Evolutionary conservation across 352 stramenopile species (phyloP).

Genomic region (Elongisporangium anandrum): DNA sequence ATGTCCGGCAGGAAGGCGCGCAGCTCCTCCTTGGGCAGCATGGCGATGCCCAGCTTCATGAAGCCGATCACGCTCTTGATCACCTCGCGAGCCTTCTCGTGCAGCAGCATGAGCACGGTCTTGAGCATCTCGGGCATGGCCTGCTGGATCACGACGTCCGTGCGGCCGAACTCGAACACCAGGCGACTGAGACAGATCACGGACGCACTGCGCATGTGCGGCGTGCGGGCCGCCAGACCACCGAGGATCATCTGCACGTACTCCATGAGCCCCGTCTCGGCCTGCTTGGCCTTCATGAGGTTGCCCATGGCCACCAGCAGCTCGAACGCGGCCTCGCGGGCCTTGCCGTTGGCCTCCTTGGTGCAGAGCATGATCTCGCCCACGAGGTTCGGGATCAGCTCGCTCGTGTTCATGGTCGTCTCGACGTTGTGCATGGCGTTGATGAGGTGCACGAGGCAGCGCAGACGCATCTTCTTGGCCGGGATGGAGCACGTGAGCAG

Average conservation of each 20-base stretch:
- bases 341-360: constrained; percentile 96
- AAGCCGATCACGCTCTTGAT: constrained; percentile 96
- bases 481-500: constrained; percentile 94
- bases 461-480: constrained; percentile 94
- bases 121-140: constrained; percentile 89
- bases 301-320: constrained; percentile 82
- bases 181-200: constrained; percentile 93
- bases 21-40: constrained; percentile 86
- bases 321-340: constrained; percentile 83
- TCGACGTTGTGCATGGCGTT: constrained; percentile 66
- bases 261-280: constrained; percentile 72
- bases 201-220: constrained; percentile 95
- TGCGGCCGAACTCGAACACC: constrained; percentile 92
- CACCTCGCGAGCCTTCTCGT: constrained; percentile 94
- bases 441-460: constrained; percentile 84
- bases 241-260: constrained; percentile 93
- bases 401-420: constrained; percentile 46
- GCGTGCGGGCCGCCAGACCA: constrained; percentile 88
- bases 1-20: constrained; percentile 89
- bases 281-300: constrained; percentile 59
- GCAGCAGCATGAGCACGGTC: constrained; percentile 90
- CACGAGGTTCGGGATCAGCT: constrained; percentile 90
- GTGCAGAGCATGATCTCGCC: constrained; percentile 95
- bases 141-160: constrained; percentile 52
- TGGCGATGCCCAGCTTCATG: constrained; percentile 93